A percentile compares a stretch with the other conserved stretches of the same genome.
phyloP scores from a whole-genome alignment of 495 filamentous ascomycete species.

The Parachaetomium inaequale region DNA sequence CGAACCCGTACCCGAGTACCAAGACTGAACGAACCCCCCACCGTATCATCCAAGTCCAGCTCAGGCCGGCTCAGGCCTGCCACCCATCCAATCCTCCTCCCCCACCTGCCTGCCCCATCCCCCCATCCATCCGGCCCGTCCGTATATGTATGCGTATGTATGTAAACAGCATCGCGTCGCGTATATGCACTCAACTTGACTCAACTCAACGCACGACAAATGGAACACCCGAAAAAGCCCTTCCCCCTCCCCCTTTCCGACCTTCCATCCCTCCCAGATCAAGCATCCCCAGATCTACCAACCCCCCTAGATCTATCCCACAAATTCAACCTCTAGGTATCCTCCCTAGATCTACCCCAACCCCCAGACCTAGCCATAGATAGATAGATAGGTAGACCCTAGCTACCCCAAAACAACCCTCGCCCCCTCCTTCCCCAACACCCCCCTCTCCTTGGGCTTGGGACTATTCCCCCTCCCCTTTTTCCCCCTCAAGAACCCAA shows the following conservation, averaged over 20 bases:
- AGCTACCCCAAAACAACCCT: conserved; percentile 61
- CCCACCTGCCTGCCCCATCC: not conserved
- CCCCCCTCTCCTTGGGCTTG: conserved; percentile 88
- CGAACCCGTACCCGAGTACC: not conserved
- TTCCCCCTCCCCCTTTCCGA: not conserved
- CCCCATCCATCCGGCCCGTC: too few species aligned
- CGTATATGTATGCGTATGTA: not conserved
- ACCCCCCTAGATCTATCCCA: too few species aligned
- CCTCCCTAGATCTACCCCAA: too few species aligned
- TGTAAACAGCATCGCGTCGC: not conserved
- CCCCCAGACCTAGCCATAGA: not conserved
- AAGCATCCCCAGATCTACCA: too few species aligned
- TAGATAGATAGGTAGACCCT: not conserved
- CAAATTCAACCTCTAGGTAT: too few species aligned
- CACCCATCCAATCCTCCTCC: not conserved
- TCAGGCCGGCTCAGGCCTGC: not conserved
- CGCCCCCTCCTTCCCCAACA: conserved; percentile 92
- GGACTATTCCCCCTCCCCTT: conserved; percentile 88
- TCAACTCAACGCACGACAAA: not conserved
- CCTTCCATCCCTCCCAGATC: not conserved
- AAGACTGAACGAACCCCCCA: not conserved
- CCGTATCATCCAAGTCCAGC: too few species aligned
- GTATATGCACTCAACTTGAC: not conserved
- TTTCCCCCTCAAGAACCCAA: conserved; percentile 83
- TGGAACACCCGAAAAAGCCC: not conserved